Conservation (phyloP, 1,284 basidiomycete species). For the Chondrostereum purpureum region DNA sequence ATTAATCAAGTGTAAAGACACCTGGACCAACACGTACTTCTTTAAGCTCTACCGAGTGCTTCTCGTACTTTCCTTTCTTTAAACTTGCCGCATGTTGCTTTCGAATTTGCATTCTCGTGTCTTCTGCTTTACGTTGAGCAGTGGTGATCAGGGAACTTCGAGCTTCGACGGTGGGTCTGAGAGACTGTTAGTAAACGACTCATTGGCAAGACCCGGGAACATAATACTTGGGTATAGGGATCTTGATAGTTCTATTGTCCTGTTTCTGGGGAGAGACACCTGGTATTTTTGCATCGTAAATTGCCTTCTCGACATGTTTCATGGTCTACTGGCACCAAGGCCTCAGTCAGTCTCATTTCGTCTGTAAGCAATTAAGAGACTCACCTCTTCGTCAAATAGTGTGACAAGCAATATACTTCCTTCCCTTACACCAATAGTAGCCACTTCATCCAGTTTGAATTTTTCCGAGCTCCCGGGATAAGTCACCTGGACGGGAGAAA, state of each 20-base stretch:
- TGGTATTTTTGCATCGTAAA: slow-evolving; percentile 67
- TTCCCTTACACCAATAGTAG: slow-evolving; percentile 72
- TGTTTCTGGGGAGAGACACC: slow-evolving; percentile 62
- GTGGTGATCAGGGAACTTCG: slow-evolving; percentile 46
- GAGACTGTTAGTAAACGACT: slow-evolving; percentile 7
- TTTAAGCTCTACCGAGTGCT: slow-evolving; percentile 57
- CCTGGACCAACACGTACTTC: slow-evolving; percentile 37
- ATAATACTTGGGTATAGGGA: slow-evolving; percentile 70
- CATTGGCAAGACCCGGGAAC: slow-evolving; percentile 1
- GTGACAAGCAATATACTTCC: slow-evolving; percentile 66
- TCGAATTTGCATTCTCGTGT: slow-evolving; percentile 67
- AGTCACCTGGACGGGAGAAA: slow-evolving; percentile 62
- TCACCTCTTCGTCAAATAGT: slow-evolving; percentile 67
- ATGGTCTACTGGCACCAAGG: slow-evolving; percentile 49
- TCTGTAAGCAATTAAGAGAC: slow-evolving; percentile 19
- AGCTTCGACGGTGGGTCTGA: slow-evolving; percentile 70
- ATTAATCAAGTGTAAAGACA: slow-evolving; percentile 2
- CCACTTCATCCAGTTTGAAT: slow-evolving; percentile 55
- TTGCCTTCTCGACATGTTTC: slow-evolving; percentile 64
- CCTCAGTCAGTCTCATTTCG: slow-evolving; percentile 4
- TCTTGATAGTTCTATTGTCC: slow-evolving; percentile 64
- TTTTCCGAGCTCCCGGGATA: slow-evolving; percentile 34
- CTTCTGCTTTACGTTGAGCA: slow-evolving; percentile 61
- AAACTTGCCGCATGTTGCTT: slow-evolving; percentile 57
- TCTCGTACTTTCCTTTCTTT: slow-evolving; percentile 63